These are phyloP conservation scores for Keithomyces neogunnii DNA, from an alignment of 2,329 filamentous ascomycete species.

Conservation along the genomic window DNA sequence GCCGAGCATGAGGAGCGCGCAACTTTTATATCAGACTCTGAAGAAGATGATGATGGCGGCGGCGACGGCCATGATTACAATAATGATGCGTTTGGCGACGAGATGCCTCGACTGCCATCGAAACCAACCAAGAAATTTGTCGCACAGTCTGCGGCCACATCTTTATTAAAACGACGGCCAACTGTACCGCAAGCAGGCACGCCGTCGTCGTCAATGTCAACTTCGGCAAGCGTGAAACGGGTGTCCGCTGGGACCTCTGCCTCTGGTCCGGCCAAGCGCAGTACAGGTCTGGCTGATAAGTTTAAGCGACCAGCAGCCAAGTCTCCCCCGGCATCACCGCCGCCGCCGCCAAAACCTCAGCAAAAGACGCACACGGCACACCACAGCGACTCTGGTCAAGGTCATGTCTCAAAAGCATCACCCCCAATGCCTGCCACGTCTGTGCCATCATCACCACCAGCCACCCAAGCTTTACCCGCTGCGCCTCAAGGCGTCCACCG, in stretches of 20 bases:
- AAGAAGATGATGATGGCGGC: constrained; percentile 19
- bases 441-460: not conserved
- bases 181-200: not conserved
- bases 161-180: not conserved
- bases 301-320: constrained; percentile 1
- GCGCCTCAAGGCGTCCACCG: constrained; percentile 10
- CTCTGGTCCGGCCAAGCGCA: constrained; percentile 1
- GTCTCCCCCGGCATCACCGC: not conserved
- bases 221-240: not conserved
- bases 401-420: not conserved
- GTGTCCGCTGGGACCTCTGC: not conserved
- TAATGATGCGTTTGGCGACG: not conserved
- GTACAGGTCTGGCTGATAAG: constrained; percentile 8
- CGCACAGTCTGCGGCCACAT: not conserved
- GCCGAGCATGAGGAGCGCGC: constrained; percentile 25
- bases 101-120: not conserved
- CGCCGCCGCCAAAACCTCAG: constrained; percentile 3
- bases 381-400: not conserved
- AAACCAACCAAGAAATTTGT: constrained; percentile 7
- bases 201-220: not conserved
- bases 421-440: not conserved
- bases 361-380: not conserved
- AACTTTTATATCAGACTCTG: constrained; percentile 32
- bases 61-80: not conserved
- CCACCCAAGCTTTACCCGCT: not conserved